These are phyloP conservation scores for Babesia sp. DNA, from an alignment of 169 alveolate genomes.

Conservation along the genomic window DNA sequence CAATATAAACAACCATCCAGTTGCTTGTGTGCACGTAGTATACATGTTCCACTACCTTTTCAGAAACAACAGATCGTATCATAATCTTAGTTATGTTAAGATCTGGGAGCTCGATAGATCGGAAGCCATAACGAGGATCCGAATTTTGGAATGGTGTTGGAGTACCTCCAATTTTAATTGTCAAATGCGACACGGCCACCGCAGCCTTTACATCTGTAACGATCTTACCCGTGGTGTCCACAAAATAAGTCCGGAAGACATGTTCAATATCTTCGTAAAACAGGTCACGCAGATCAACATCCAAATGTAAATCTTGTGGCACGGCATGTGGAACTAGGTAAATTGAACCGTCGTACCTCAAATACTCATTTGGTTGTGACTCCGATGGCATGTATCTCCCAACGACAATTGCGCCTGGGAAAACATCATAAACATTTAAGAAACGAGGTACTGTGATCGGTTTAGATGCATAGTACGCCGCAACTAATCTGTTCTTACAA, in stretches of 20 bases:
- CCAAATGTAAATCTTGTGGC: neutral
- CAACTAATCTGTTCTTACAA: slow-evolving; percentile 10
- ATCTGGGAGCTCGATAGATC: neutral
- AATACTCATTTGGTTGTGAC: neutral
- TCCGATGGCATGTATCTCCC: slow-evolving; percentile 3
- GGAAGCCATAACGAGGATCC: neutral
- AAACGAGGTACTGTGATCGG: neutral
- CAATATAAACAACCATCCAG: neutral
- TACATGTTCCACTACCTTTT: neutral
- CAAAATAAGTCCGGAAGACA: slow-evolving; percentile 14
- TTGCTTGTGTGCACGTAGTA: slow-evolving; percentile 3
- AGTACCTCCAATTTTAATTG: neutral
- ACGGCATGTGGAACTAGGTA: slow-evolving; percentile 2
- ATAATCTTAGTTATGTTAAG: neutral
- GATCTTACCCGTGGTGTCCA: neutral
- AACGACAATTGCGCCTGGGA: slow-evolving; percentile 9
- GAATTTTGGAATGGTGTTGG: neutral
- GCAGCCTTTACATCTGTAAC: slow-evolving; percentile 5
- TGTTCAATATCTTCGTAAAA: neutral
- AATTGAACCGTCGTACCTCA: neutral
- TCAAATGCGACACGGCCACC: neutral
- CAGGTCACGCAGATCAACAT: neutral
- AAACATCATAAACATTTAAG: slow-evolving; percentile 8
- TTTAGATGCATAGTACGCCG: slow-evolving; percentile 2
- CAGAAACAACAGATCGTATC: neutral